Evolutionary conservation across 495 filamentous ascomycete species (phyloP).

Genomic region (Cryomyces antarcticus): DNA sequence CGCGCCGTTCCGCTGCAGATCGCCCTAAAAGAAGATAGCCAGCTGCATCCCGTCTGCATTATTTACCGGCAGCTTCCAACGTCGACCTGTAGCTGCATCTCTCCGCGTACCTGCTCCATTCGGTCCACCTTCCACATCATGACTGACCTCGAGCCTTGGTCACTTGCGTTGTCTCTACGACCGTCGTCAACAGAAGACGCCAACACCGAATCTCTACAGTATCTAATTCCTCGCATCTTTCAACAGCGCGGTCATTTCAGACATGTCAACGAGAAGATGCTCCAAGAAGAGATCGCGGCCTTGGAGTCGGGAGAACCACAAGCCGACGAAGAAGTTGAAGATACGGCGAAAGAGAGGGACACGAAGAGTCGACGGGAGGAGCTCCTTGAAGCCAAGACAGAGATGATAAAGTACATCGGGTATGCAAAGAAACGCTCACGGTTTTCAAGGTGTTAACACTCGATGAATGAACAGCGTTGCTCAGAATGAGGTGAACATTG

Average conservation of each 20-base stretch:
- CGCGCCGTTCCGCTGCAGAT: too few species aligned
- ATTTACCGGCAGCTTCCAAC: too few species aligned
- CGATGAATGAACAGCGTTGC: conserved; percentile 20
- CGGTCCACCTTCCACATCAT: too few species aligned
- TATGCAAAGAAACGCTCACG: not conserved
- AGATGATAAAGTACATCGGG: conserved; percentile 6
- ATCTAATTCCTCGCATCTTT: conserved; percentile 10
- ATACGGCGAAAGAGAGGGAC: conserved; percentile 2
- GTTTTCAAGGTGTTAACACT: not conserved
- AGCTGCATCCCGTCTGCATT: too few species aligned
- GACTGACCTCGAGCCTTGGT: not conserved
- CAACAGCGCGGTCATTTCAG: conserved; percentile 17
- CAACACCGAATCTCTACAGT: not conserved
- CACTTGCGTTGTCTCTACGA: conserved; percentile 4
- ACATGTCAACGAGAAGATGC: conserved; percentile 16
- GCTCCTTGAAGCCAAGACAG: conserved; percentile 1
- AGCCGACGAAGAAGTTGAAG: conserved; percentile 2
- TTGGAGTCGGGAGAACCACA: conserved; percentile 20
- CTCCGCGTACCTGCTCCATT: too few species aligned
- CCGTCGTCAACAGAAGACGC: conserved; percentile 13
- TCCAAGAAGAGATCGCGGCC: conserved; percentile 47
- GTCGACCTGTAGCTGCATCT: too few species aligned
- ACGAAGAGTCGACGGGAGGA: not conserved
- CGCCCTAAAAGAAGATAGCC: too few species aligned
- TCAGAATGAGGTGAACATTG: conserved; percentile 40